Percentiles rank a stretch among this genome's conserved stretches.
These are phyloP conservation scores for Syzygium oleosum DNA, from an alignment of 345 rosid species.

Conservation along the genomic window DNA sequence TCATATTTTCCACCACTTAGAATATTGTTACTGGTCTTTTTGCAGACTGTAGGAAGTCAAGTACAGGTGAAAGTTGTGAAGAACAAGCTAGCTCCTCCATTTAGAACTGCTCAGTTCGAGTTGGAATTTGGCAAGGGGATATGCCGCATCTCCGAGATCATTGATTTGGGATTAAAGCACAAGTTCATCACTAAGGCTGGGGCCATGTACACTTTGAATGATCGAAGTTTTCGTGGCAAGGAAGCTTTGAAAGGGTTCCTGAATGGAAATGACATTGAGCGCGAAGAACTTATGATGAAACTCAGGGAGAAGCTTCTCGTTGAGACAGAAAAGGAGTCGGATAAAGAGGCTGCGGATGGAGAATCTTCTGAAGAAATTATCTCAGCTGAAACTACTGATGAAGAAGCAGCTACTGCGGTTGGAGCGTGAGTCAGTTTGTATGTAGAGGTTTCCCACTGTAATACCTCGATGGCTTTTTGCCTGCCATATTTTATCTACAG, in stretches of 20 bases:
- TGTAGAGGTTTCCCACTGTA: not conserved
- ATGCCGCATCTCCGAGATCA: slow-evolving; percentile 57
- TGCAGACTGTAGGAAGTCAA: slow-evolving; percentile 71
- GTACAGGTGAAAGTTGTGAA: slow-evolving; percentile 80
- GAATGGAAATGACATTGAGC: slow-evolving; percentile 26
- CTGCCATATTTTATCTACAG: not conserved
- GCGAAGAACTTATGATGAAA: slow-evolving; percentile 54
- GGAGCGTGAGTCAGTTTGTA: slow-evolving; percentile 27
- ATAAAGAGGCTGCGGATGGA: slow-evolving; percentile 18
- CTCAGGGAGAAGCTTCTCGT: slow-evolving; percentile 55
- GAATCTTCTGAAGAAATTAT: slow-evolving; percentile 18
- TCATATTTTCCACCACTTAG: not conserved
- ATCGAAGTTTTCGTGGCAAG: slow-evolving; percentile 58
- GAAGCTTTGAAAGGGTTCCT: slow-evolving; percentile 64
- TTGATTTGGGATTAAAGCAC: slow-evolving; percentile 66
- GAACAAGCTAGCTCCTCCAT: slow-evolving; percentile 96
- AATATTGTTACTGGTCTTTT: not conserved
- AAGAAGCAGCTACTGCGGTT: slow-evolving; percentile 55
- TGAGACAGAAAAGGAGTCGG: slow-evolving; percentile 16
- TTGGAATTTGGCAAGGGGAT: slow-evolving; percentile 97
- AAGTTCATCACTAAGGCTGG: slow-evolving; percentile 54
- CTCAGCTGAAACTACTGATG: slow-evolving; percentile 36
- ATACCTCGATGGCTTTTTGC: not conserved
- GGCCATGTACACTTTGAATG: slow-evolving; percentile 36
- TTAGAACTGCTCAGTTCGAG: slow-evolving; percentile 72